phyloP scores from a whole-genome alignment of 2,329 filamentous ascomycete genomes.

The Apiospora sp. region DNA sequence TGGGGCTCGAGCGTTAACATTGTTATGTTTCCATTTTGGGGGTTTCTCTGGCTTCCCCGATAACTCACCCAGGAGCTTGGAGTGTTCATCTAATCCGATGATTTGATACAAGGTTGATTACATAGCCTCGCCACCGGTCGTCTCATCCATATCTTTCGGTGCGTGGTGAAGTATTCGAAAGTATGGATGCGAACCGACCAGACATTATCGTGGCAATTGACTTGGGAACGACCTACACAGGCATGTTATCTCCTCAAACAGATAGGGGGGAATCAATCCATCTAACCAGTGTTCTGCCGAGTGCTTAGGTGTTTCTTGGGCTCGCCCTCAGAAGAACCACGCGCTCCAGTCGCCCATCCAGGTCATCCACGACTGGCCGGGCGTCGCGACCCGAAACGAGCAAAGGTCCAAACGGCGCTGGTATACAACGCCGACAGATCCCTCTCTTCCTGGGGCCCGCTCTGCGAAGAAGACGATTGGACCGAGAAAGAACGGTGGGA shows the following conservation, averaged over 20 bases:
- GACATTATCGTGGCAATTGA: constrained; percentile 54
- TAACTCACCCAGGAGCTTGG: too few species aligned
- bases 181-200: constrained; percentile 32
- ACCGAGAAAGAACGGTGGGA: constrained; percentile 48
- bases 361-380: constrained; percentile 61
- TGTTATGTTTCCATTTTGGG: too few species aligned
- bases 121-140: neutral
- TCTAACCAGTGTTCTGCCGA: constrained; percentile 1
- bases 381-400: constrained; percentile 58
- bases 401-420: constrained; percentile 61
- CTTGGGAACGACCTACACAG: constrained; percentile 56
- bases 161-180: neutral
- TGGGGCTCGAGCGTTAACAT: too few species aligned
- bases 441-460: constrained; percentile 61
- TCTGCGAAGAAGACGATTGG: constrained; percentile 55
- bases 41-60: too few species aligned
- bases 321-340: constrained; percentile 39
- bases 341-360: constrained; percentile 51
- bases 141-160: neutral
- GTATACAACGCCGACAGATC: constrained; percentile 52
- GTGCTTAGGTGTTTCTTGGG: constrained; percentile 47
- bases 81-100: neutral
- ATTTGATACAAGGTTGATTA: neutral
- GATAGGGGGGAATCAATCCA: neutral
- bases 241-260: constrained; percentile 33